These are phyloP conservation scores for Globisporangium polare DNA, from an alignment of 352 stramenopile genomes.

Conservation along the genomic window DNA sequence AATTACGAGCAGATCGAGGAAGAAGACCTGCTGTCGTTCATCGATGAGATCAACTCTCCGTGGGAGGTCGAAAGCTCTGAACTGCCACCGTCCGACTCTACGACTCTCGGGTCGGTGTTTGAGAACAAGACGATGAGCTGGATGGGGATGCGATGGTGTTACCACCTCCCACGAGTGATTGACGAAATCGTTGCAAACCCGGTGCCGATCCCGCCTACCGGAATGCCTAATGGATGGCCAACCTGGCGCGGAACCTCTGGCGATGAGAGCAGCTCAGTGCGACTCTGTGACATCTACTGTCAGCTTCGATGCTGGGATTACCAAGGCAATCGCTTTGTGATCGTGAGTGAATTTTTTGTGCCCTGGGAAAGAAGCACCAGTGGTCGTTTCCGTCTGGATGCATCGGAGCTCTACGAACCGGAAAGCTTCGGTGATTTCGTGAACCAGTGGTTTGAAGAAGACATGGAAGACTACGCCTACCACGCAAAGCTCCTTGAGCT, in stretches of 20 bases:
- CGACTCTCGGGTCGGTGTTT: constrained; percentile 20
- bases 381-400: constrained; percentile 11
- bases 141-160: constrained; percentile 81
- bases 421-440: constrained; percentile 69
- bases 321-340: constrained; percentile 39
- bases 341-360: constrained; percentile 62
- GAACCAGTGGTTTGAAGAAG: constrained; percentile 68
- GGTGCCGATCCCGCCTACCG: constrained; percentile 58
- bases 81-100: constrained; percentile 11
- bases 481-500: constrained; percentile 40
- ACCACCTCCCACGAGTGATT: constrained; percentile 63
- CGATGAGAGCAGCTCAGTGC: constrained; percentile 19
- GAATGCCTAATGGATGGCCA: constrained; percentile 59
- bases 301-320: constrained; percentile 71
- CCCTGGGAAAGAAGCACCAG: constrained; percentile 49
- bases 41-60: constrained; percentile 53
- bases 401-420: constrained; percentile 28
- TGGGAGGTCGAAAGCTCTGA: constrained; percentile 35
- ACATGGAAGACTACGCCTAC: constrained; percentile 46
- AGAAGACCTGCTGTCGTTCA: constrained; percentile 34
- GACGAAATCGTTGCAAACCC: constrained; percentile 43
- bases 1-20: constrained; percentile 18
- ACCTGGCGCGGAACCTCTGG: constrained; percentile 38
- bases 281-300: constrained; percentile 72
- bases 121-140: constrained; percentile 59